Evolutionary conservation across 1,284 basidiomycete species (phyloP).

Genomic region (Puccinia sorghi): DNA sequence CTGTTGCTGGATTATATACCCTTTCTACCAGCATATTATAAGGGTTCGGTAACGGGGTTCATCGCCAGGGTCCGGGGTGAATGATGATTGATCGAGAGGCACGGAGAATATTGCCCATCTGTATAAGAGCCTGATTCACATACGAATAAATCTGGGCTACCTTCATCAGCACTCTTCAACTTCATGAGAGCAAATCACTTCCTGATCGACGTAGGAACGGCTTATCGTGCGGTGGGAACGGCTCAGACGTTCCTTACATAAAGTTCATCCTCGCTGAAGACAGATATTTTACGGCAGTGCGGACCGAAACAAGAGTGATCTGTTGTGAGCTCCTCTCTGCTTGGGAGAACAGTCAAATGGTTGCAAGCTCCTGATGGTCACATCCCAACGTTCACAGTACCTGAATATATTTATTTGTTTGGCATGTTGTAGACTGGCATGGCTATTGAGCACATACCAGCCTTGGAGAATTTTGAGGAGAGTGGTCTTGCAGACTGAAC

Average conservation of each 20-base stretch:
- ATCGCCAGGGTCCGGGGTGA: conserved; percentile 8
- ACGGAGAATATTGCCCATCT: neutral
- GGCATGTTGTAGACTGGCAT: neutral
- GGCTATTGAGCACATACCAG: neutral
- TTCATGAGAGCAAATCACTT: neutral
- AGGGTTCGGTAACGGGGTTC: neutral
- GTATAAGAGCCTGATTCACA: neutral
- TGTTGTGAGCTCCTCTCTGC: neutral
- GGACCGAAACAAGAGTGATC: neutral
- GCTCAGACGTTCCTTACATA: conserved; percentile 3
- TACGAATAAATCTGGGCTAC: neutral
- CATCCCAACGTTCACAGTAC: conserved; percentile 21
- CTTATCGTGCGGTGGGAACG: neutral
- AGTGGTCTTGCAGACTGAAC: neutral
- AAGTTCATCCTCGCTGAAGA: conserved; percentile 4
- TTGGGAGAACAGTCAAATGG: neutral
- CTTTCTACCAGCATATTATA: neutral
- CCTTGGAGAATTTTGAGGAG: neutral
- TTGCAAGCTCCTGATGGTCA: conserved; percentile 16
- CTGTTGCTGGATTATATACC: conserved; percentile 2
- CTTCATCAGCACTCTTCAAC: neutral
- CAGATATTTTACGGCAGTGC: neutral
- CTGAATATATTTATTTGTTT: neutral
- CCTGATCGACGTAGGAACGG: neutral
- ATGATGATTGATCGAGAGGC: neutral